phyloP scores from a whole-genome alignment of 192 early-diverging fungal species.

The Backusella liffmaniae region DNA sequence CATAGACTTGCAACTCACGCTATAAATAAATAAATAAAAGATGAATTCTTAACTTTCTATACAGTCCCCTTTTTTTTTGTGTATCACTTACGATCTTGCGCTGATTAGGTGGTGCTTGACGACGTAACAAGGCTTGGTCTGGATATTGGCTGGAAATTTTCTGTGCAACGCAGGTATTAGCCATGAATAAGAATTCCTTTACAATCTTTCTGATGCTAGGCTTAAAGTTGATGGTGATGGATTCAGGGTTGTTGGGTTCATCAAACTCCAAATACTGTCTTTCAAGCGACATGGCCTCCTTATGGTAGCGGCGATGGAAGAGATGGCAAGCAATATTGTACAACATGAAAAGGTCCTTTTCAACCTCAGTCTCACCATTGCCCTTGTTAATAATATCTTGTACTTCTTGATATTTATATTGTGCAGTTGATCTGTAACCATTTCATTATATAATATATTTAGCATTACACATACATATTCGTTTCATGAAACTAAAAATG shows the following conservation, averaged over 20 bases:
- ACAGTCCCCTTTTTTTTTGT: not conserved
- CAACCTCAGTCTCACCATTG: slow-evolving; percentile 27
- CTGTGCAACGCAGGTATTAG: slow-evolving; percentile 92
- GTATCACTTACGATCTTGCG: slow-evolving; percentile 37
- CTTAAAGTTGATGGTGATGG: slow-evolving; percentile 83
- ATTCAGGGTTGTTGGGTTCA: slow-evolving; percentile 75
- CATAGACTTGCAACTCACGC: slow-evolving; percentile 51
- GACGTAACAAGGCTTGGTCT: slow-evolving; percentile 89
- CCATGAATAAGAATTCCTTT: slow-evolving; percentile 96
- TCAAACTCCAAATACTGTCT: slow-evolving; percentile 88
- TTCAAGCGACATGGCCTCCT: slow-evolving; percentile 84
- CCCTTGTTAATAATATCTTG: slow-evolving; percentile 20
- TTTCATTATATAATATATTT: not conserved
- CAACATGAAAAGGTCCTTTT: slow-evolving; percentile 22
- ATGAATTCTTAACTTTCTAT: not conserved
- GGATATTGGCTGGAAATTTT: slow-evolving; percentile 89
- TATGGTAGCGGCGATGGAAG: slow-evolving; percentile 66
- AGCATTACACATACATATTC: too few species aligned
- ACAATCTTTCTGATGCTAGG: slow-evolving; percentile 80
- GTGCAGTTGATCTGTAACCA: slow-evolving; percentile 66
- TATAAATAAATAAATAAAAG: slow-evolving; percentile 4
- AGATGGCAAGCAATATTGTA: slow-evolving; percentile 72
- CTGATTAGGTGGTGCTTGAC: slow-evolving; percentile 67
- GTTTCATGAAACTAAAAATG: slow-evolving; percentile 36
- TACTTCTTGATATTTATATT: slow-evolving; percentile 70